Base-by-base conservation (phyloP, 768 basidiomycete genomes). In the Mycena rosella region DNA sequence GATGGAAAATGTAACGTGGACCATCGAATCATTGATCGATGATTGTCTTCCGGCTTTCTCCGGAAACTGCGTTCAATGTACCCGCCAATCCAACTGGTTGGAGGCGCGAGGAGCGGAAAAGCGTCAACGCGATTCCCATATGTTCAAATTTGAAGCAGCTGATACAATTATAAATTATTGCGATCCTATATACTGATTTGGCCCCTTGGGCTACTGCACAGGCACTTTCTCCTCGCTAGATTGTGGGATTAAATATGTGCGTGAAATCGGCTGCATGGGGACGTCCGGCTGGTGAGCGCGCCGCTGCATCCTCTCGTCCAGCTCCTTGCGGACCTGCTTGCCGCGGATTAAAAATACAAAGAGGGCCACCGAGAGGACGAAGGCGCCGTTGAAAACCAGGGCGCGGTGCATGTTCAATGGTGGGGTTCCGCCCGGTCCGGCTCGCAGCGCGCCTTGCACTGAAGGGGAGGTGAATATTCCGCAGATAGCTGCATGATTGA, bases 371-470 rank as follows among this genome's bases (percentile, higher is more conserved):
- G 68, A 78, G 60, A 86, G 66, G 5, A 88, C 80, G 51, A 89
- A 73, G 1, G 79, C 76, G 2, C 87, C 92, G 32, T 91, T 87
- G 73, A 95, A 87, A 18, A 95, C 87, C 38, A 92, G 78, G 5
- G 87, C 86, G 15, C 82, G 79, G 40, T 78, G 86, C 91, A 95
- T 93, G 75, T 93, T 92, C 36, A 87, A 79, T 0, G 94, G 92
- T 1, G 93, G 94, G 48, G 83, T 75, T 10, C 88, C 91, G 27
- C 83, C 76, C 14, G 81, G 67, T 3, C 86, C 80, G 15, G 86
- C 91, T 48, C 93, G 89, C 20, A 95, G 83, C 2, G 92, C 91
- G 52, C 86, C 85, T 77, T 89, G 83, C 30, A 80, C 93, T 93
- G 26, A 70, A 34, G 60, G 58, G 3, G 18, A 58, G 17, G 27